These are phyloP conservation scores for Neurospora sp. DNA, from an alignment of 495 filamentous ascomycete species.

Conservation along the genomic window DNA sequence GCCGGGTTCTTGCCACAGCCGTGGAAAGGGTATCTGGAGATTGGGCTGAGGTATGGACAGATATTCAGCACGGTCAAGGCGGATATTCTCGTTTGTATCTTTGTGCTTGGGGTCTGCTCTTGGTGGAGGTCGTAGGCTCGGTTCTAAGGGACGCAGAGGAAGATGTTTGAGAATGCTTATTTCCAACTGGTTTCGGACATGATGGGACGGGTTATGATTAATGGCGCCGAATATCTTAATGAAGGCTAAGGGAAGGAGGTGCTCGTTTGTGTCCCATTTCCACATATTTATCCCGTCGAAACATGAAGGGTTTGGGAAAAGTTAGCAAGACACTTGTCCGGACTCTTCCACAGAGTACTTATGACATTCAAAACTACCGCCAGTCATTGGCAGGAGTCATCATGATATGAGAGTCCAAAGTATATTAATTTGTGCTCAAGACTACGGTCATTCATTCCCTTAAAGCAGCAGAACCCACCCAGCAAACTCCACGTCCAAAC, in stretches of 20 bases:
- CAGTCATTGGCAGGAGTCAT: neutral
- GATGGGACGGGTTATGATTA: neutral
- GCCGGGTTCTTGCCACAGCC: conserved; percentile 50
- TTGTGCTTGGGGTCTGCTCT: conserved; percentile 61
- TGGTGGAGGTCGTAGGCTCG: conserved; percentile 45
- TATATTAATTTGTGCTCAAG: neutral
- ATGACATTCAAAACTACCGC: neutral
- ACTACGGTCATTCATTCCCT: neutral
- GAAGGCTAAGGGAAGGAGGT: neutral
- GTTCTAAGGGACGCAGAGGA: neutral
- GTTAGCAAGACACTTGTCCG: neutral
- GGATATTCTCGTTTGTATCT: conserved; percentile 62
- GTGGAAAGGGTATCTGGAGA: conserved; percentile 44
- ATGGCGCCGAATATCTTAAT: neutral
- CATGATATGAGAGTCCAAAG: neutral
- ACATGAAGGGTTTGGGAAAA: neutral
- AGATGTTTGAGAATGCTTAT: neutral
- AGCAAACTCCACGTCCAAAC: too few relatives aligned
- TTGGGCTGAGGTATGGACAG: conserved; percentile 57
- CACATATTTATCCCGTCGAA: neutral
- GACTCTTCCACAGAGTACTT: neutral
- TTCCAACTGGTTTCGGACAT: neutral
- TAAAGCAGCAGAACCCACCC: too few relatives aligned
- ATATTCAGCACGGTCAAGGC: conserved; percentile 52
- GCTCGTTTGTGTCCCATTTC: neutral